Base-by-base conservation (phyloP, 371 early-diverging fungal genomes). In the Nematocida sp. region DNA sequence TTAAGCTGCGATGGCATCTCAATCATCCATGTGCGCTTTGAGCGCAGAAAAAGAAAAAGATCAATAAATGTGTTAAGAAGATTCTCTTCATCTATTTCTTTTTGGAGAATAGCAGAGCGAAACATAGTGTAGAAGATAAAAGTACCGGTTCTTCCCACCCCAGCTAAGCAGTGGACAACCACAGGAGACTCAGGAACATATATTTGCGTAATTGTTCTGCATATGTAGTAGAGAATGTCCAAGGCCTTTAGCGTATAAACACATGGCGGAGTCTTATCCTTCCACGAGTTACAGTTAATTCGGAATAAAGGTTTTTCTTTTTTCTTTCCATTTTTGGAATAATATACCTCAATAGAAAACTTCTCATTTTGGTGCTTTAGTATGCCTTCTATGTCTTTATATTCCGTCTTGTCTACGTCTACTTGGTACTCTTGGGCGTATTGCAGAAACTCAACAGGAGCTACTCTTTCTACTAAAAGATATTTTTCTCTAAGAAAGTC, bases 161-260 rank as follows among this genome's bases (percentile, higher is more conserved):
- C 97, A n/a, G 97, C 97, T 28, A 89, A 88, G 79, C 95, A 95
- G 78, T 96, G 97, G 0, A 95, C 90, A 40, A 93, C 80, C 30
- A 87, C 83, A 1, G 86, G 81, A 55, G 23, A 20, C 51, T 53
- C 25, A 59, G 40, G 25, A 25, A 35, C 39, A 53, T 53, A 38
- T 65, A 53, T 11, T 59, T 48, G 26, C 4, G 53, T 53, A 33
- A 13, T 23, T 7, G 53, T 53, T 33, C 13, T 23, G 20, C 66
- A 53, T 3, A 30, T n/a, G 9, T 18, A 30, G 28, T 49, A 39
- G n/a, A 71, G 39, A 39, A 55, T 40, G 38, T 71, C 75, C 16
- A 71, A 32, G 13, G 45, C 49, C 45, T 50, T 71, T 18, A 71
- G 4, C 5, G 38, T 32, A 32, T 71, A 42, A 4, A 9, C 18